These are phyloP conservation scores for Saccharomycopsis amapae DNA, from an alignment of 805 yeast genomes.

Conservation along the genomic window DNA sequence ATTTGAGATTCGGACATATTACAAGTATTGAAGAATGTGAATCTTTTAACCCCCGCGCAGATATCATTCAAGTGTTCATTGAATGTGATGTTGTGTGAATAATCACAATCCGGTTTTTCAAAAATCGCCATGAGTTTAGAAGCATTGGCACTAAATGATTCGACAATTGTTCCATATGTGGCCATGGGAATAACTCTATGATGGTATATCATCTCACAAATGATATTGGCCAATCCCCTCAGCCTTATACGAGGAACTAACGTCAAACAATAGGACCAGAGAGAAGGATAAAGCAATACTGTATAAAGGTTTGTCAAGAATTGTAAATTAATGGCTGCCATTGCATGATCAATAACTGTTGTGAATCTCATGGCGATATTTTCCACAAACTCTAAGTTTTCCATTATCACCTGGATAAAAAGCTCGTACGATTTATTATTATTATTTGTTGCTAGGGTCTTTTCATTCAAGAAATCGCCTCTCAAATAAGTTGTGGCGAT, in stretches of 20 bases:
- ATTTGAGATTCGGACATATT: conserved; percentile 13
- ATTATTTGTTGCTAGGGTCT: conserved; percentile 1
- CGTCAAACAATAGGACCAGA: conserved; percentile 1
- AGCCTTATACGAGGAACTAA: neutral
- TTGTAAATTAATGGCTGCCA: conserved; percentile 3
- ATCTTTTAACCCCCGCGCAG: conserved; percentile 3
- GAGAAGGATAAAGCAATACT: neutral
- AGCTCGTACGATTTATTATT: conserved; percentile 10
- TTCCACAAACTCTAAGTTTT: conserved; percentile 1
- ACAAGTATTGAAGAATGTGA: neutral
- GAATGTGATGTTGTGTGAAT: neutral
- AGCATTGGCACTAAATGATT: neutral
- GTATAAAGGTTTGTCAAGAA: conserved; percentile 5
- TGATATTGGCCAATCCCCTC: conserved; percentile 1
- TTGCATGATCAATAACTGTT: conserved; percentile 1
- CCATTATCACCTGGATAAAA: conserved; percentile 3
- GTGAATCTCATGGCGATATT: conserved; percentile 5
- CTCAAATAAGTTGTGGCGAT: conserved; percentile 12
- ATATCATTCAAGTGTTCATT: conserved; percentile 2
- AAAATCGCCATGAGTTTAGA: neutral
- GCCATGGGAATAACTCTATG: conserved; percentile 8
- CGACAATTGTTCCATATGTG: neutral
- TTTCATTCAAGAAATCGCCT: conserved; percentile 18
- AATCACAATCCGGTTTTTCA: neutral
- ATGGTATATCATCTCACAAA: conserved; percentile 3